A percentile compares a stretch with the other conserved stretches of the same genome.
Conservation (phyloP, 2,329 filamentous ascomycete species). For the Alternaria ventricosa region DNA sequence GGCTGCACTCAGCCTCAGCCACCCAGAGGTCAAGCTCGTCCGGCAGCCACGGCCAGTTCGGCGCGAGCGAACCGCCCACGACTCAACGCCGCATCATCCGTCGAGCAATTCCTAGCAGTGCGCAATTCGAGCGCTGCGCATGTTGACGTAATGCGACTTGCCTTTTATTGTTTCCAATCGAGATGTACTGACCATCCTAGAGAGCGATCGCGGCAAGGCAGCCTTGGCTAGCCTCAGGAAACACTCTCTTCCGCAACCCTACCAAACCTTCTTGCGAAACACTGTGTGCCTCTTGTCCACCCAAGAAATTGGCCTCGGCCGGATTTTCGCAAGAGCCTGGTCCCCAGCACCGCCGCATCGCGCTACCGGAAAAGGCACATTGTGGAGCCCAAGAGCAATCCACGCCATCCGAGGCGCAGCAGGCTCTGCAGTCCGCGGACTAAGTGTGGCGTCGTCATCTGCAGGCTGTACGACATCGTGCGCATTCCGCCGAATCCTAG, state of each 20-base stretch:
- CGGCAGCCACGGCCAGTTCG: slow-evolving; percentile 26
- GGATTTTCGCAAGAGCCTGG: slow-evolving; percentile 5
- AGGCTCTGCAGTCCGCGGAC: background rate
- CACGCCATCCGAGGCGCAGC: slow-evolving; percentile 26
- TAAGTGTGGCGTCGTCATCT: slow-evolving; percentile 23
- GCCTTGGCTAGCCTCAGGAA: slow-evolving; percentile 20
- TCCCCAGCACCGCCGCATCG: slow-evolving; percentile 5
- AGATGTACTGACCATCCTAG: background rate
- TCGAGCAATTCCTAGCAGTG: slow-evolving; percentile 5
- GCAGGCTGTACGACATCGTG: slow-evolving; percentile 11
- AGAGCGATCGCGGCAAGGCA: background rate
- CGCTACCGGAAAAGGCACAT: slow-evolving; percentile 4
- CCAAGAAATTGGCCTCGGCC: slow-evolving; percentile 8
- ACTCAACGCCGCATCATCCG: slow-evolving; percentile 15
- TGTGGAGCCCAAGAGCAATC: slow-evolving; percentile 12
- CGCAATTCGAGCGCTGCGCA: background rate
- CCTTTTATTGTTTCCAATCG: background rate
- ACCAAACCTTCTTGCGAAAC: slow-evolving; percentile 22
- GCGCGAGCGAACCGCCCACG: slow-evolving; percentile 10
- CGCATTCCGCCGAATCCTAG: background rate
- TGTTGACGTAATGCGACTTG: background rate
- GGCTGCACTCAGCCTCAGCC: slow-evolving; percentile 41
- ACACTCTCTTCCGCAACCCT: slow-evolving; percentile 26
- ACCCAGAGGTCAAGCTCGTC: slow-evolving; percentile 21
- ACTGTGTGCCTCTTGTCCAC: slow-evolving; percentile 14